These are phyloP conservation scores for Pythium phragmiticola DNA, from an alignment of 352 stramenopile genomes.

Conservation along the genomic window DNA sequence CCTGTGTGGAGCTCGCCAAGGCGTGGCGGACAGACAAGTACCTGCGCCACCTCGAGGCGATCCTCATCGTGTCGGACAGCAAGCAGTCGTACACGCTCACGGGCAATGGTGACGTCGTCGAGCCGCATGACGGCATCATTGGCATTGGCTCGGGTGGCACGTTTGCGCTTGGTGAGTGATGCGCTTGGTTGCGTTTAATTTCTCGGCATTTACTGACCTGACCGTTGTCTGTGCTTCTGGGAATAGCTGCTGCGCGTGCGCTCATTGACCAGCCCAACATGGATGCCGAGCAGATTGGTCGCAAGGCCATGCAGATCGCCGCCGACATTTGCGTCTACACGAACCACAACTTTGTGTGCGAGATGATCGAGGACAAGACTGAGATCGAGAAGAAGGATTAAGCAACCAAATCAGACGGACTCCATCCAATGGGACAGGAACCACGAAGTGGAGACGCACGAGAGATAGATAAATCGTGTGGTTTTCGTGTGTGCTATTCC, in stretches of 20 bases:
- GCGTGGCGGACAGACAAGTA: slow-evolving; percentile 99
- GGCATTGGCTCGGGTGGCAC: slow-evolving; percentile 92
- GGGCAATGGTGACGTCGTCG: slow-evolving; percentile 97
- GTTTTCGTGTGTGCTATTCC: slow-evolving; percentile 25
- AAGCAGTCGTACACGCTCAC: slow-evolving; percentile 97
- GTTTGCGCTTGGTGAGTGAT: slow-evolving; percentile 90
- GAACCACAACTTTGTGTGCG: slow-evolving; percentile 96
- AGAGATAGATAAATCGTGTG: slow-evolving; percentile 26
- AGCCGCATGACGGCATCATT: slow-evolving; percentile 96
- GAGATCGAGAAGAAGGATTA: slow-evolving; percentile 47
- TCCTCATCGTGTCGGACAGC: slow-evolving; percentile 94
- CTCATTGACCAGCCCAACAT: slow-evolving; percentile 94
- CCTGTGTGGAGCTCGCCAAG: slow-evolving; percentile 99
- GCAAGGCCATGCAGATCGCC: slow-evolving; percentile 95
- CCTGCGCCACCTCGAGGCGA: slow-evolving; percentile 93
- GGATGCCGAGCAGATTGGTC: slow-evolving; percentile 92
- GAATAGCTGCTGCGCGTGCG: slow-evolving; percentile 91
- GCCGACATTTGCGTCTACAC: slow-evolving; percentile 99
- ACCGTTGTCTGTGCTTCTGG: neutral
- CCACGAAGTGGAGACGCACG: neutral
- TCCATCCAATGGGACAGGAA: neutral
- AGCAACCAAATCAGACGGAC: neutral
- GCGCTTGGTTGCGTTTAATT: slow-evolving; percentile 12
- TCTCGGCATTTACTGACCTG: too few species aligned
- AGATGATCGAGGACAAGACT: slow-evolving; percentile 82